A percentile compares a stretch with the other conserved stretches of the same genome.
Evolutionary conservation across 2,329 filamentous ascomycete species (phyloP).

Genomic region (Aspergillus pseudoglaucus): DNA sequence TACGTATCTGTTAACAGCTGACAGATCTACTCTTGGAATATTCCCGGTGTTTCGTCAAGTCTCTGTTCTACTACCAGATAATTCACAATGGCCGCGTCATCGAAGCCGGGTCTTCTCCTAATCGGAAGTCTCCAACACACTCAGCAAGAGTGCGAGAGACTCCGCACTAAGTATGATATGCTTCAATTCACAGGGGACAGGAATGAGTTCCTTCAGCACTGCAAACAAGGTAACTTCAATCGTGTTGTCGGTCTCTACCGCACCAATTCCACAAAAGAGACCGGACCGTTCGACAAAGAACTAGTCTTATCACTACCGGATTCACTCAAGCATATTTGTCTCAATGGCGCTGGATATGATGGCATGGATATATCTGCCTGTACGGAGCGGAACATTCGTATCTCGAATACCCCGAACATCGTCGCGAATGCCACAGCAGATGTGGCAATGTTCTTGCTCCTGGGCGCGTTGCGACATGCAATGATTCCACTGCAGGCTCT

Average conservation of each 20-base stretch:
- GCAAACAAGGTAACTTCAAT: not conserved
- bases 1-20: too few species aligned
- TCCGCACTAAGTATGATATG: not conserved
- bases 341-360: not conserved
- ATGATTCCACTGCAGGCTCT: not conserved
- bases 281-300: not conserved
- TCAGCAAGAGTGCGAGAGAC: not conserved
- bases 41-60: too few species aligned
- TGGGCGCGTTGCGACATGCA: not conserved
- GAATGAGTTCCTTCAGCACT: not conserved
- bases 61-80: not conserved
- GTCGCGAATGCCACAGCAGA: not conserved
- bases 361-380: not conserved
- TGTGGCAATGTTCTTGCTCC: not conserved
- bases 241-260: not conserved
- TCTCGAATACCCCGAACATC: not conserved
- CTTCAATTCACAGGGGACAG: not conserved
- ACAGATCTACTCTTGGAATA: too few species aligned
- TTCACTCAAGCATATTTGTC: not conserved
- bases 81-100: constrained; percentile 1
- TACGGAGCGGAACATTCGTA: not conserved
- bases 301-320: not conserved
- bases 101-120: constrained; percentile 3
- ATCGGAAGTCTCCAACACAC: not conserved
- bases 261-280: not conserved